Base-by-base conservation (phyloP, 1,284 basidiomycete genomes). In the Rhodofomes roseus region DNA sequence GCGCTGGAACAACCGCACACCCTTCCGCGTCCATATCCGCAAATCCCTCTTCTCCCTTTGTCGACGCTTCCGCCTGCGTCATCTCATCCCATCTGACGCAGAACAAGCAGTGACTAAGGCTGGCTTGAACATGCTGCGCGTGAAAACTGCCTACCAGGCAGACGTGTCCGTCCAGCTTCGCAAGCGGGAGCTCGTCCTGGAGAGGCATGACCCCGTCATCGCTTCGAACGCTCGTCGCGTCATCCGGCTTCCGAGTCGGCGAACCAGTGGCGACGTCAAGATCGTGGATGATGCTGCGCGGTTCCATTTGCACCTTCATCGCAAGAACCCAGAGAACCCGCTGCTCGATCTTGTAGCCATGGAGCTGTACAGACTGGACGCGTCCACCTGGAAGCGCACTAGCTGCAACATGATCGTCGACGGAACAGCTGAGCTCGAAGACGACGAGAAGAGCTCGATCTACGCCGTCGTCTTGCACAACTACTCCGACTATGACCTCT, bases 1-100 rank as follows among this genome's bases (percentile, higher is more conserved):
- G 22, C 77, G 76, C 14, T 85, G 83, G 82, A 85, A 84, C 65
- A 79, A 80, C 63, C 75, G 74, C 36, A 73, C 71, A 18, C 79
- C 82, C 5, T 83, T 86, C 69, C 75, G 74, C 34, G 74, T 80
- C 43, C 68, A 81, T 55, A 67, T 79, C 60, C 70, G 72, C 61
- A 73, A 67, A 59, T 78, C 78, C 0, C 71, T 70, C 57, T 71
- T 74, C 36, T 73, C 72, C 43, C 67, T 81, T 36, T 67, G 76
- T 54, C 71, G 76, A 31, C 74, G 74, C 62, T 68, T 76, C 55
- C 74, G 73, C 60, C 70, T 77, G 46, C 65, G 66, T 58, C 66
- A 65, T 57, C 65, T 64, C 18, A 56, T 70, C 46, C 67, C 71
- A 11, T 56, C 58, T 18, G 62, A 63, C 53, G 40, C 56, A n/a